Evolutionary conservation across 306 rosid species (phyloP).

Genomic region (Corylus americana): DNA sequence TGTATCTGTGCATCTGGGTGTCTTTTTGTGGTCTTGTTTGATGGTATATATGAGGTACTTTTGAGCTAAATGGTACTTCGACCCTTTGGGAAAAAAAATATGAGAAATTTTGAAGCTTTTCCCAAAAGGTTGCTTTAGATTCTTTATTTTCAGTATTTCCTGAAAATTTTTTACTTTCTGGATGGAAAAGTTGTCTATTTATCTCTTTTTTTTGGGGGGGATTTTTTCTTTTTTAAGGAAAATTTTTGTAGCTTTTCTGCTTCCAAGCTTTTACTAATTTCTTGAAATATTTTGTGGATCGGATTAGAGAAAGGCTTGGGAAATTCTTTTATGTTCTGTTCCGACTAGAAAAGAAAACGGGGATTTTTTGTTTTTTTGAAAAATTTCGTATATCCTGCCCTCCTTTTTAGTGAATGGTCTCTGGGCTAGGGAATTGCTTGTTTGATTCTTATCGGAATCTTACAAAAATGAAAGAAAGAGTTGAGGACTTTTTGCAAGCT

Average conservation of each 20-base stretch:
- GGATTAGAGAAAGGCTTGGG: not conserved
- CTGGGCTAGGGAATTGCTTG: not conserved
- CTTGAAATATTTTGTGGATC: constrained; percentile 3
- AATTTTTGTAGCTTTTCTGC: not conserved
- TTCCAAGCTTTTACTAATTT: not conserved
- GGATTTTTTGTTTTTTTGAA: not conserved
- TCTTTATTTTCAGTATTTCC: not conserved
- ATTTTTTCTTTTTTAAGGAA: not conserved
- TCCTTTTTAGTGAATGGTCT: not conserved
- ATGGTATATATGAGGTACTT: not conserved
- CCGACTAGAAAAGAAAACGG: not conserved
- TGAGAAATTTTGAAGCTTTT: not conserved
- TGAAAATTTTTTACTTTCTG: not conserved
- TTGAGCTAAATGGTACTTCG: not conserved
- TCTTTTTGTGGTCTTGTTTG: not conserved
- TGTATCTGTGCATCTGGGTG: not conserved
- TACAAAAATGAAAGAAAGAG: constrained; percentile 1
- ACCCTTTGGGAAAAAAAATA: constrained; percentile 13
- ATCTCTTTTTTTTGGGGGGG: not conserved
- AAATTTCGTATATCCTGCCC: constrained; percentile 14
- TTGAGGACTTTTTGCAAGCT: constrained; percentile 13
- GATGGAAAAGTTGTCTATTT: not conserved
- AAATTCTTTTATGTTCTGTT: constrained; percentile 1
- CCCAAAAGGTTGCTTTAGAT: not conserved
- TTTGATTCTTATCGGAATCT: constrained; percentile 21